Conservation (phyloP, 495 filamentous ascomycete species). For the Penicillium simplicissimum region DNA sequence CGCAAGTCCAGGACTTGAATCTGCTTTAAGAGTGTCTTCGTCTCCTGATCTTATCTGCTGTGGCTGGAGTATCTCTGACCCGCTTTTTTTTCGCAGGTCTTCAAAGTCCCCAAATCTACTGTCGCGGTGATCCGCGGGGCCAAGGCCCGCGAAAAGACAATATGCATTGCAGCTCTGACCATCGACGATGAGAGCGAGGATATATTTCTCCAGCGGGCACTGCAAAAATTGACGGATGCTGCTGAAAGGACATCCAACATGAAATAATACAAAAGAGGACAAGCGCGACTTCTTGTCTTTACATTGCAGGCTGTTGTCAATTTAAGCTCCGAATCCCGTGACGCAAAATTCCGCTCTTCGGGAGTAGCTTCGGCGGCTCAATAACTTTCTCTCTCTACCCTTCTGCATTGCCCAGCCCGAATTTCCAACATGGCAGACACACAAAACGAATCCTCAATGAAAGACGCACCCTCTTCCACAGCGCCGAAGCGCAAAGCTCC, state of each 20-base stretch:
- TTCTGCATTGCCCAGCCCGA: background rate
- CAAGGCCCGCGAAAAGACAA: conserved; percentile 63
- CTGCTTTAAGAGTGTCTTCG: too few species aligned
- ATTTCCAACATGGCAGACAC: conserved; percentile 8
- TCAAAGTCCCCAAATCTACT: conserved; percentile 63
- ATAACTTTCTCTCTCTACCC: conserved; percentile 5
- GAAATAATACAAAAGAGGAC: background rate
- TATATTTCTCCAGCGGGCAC: conserved; percentile 26
- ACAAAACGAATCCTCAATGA: conserved; percentile 1
- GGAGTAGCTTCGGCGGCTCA: background rate
- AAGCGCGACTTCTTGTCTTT: background rate
- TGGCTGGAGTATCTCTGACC: conserved; percentile 6
- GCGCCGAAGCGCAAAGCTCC: conserved; percentile 36
- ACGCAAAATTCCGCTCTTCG: conserved; percentile 23
- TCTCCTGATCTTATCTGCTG: too few species aligned
- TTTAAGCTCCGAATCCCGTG: conserved; percentile 25
- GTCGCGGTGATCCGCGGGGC: conserved; percentile 62
- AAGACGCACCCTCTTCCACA: conserved; percentile 3
- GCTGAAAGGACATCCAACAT: background rate
- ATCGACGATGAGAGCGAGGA: conserved; percentile 32
- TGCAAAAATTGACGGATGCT: conserved; percentile 17
- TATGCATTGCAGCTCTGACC: conserved; percentile 38
- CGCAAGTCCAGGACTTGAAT: too few species aligned
- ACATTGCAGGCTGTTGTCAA: background rate
- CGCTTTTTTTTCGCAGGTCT: conserved; percentile 36